Percentiles rank a stretch among this genome's conserved stretches.
These are phyloP conservation scores for Wickerhamiella lipophila DNA, from an alignment of 805 yeast species.

Conservation along the genomic window DNA sequence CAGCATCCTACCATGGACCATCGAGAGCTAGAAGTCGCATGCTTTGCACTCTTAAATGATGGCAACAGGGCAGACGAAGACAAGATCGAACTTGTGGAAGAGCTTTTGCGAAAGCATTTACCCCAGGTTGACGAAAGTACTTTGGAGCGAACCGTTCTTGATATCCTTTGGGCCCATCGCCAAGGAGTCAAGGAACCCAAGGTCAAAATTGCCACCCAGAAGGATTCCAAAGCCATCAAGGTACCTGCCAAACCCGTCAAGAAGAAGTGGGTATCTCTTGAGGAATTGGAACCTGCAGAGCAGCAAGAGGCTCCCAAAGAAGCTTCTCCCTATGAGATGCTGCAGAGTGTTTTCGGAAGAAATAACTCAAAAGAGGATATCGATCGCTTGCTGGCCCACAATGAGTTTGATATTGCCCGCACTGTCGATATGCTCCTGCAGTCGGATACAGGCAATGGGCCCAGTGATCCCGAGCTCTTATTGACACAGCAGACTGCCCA, in stretches of 20 bases:
- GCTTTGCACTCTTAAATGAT: constrained; percentile 29
- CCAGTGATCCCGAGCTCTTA: constrained; percentile 11
- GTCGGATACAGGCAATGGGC: constrained; percentile 1
- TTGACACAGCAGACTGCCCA: constrained; percentile 20
- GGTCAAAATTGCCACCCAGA: constrained; percentile 19
- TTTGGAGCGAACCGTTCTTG: constrained; percentile 31
- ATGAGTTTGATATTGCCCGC: constrained; percentile 29
- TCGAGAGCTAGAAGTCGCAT: constrained; percentile 13
- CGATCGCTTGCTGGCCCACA: constrained; percentile 29
- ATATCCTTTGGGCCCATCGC: constrained; percentile 33
- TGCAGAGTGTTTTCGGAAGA: constrained; percentile 28
- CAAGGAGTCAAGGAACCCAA: constrained; percentile 19
- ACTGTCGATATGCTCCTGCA: constrained; percentile 21
- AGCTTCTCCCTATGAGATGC: constrained; percentile 30
- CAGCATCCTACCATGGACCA: not conserved
- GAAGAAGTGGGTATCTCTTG: constrained; percentile 13
- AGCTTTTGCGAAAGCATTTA: constrained; percentile 23
- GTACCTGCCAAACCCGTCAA: constrained; percentile 13
- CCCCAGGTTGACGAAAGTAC: constrained; percentile 19
- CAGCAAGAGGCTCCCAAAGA: not conserved
- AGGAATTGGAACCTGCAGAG: not conserved
- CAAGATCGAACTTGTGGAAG: constrained; percentile 31
- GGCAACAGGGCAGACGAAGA: constrained; percentile 30
- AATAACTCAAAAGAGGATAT: constrained; percentile 28
- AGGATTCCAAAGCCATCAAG: constrained; percentile 12